Base-by-base conservation (phyloP, 2,329 filamentous ascomycete genomes). In the Cercospora brassicicola region DNA sequence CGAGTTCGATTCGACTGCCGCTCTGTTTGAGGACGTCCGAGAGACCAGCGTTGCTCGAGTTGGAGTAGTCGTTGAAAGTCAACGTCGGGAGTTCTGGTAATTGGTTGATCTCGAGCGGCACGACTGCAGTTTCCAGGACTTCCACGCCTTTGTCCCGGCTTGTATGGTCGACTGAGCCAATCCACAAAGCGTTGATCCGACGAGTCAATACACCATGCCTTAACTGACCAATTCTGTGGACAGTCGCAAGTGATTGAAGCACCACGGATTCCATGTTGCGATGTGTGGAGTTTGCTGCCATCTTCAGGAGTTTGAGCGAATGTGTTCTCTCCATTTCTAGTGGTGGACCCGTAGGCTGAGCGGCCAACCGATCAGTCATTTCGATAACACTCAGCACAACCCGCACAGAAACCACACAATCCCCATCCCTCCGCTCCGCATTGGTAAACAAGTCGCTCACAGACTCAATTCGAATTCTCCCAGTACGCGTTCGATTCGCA, bases 1-100 rank as follows among this genome's bases (percentile, higher is more conserved):
- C 63, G n/a, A 65, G 18, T 15, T 65, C 55, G 20, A 65, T 65
- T 20, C 42, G 55, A 11, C 33, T 9, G 26, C 30, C 31, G 11
- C 8, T 48, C 18, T 20, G 20, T 13, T 53, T 51, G 28, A 65
- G 36, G 30, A 36, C 11, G 4, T 30, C 10, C 10, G 55, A 28
- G 11, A 36, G 20, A 13, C 18, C 51, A 31, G 31, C 42, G 18
- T 51, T 39, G 55, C 39, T n/a, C 28, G 10, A 7, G 15, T 18
- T 6, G 23, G 33, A 28, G 39, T 65, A 60, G 20, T 48, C 28
- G 39, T 60, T 65, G 56, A 65, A 65, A 4, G 55, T 60, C 39
- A 65, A n/a, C 7, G 33, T 4, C 15, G 63, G 63, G n/a, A 60
- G 36, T 23, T 59, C 57, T 26, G 63, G 63, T 20, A 20, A 20